Percentiles rank a stretch among this genome's conserved stretches.
These are phyloP conservation scores for Gossypium trilobum DNA, from an alignment of 441 rosid species.

Conservation along the genomic window DNA sequence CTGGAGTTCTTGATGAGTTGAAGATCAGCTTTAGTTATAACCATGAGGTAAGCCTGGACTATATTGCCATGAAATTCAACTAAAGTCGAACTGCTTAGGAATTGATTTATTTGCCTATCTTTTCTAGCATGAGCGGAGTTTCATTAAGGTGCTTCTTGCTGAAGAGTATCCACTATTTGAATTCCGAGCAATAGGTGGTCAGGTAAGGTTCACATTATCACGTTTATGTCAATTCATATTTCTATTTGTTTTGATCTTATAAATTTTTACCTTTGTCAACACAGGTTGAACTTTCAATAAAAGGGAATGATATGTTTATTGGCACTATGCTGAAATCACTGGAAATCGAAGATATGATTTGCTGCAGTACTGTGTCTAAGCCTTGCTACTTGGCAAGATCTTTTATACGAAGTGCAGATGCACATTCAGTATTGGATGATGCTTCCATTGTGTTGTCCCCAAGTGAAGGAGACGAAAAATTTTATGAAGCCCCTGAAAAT, in stretches of 20 bases:
- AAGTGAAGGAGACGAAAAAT: constrained; percentile 82
- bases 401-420: constrained; percentile 52
- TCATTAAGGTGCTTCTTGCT: constrained; percentile 68
- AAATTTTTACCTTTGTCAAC: constrained; percentile 18
- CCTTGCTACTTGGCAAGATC: constrained; percentile 86
- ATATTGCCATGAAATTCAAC: constrained; percentile 14
- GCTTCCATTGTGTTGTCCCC: constrained; percentile 30
- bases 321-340: constrained; percentile 82
- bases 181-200: constrained; percentile 93
- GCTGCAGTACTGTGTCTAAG: constrained; percentile 36
- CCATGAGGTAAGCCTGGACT: constrained; percentile 40
- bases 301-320: constrained; percentile 70
- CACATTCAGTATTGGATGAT: constrained; percentile 33
- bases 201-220: constrained; percentile 39
- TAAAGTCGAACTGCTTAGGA: constrained; percentile 19
- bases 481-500: constrained; percentile 85
- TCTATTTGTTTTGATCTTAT: constrained; percentile 9
- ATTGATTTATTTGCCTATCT: constrained; percentile 25
- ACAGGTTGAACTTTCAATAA: constrained; percentile 84
- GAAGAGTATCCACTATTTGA: constrained; percentile 67
- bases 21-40: constrained; percentile 71
- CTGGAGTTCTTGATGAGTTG: constrained; percentile 90
- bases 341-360: constrained; percentile 93
- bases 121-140: constrained; percentile 52
- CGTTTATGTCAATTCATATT: constrained; percentile 15